Evolutionary conservation across 2,329 filamentous ascomycete genomes (phyloP).

Genomic region (Chaetoscypha palmicola): DNA sequence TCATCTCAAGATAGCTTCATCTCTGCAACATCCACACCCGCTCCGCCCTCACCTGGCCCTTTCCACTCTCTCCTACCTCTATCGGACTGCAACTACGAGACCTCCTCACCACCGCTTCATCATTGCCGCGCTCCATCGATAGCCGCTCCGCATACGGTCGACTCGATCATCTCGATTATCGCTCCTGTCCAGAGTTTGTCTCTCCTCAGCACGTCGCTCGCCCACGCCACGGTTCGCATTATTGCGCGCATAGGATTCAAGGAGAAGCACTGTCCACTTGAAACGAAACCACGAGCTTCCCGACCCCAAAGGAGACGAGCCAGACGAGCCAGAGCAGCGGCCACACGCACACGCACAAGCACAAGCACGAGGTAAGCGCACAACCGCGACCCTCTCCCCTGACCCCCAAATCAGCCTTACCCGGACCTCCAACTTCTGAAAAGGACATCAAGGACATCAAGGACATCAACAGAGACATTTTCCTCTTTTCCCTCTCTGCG

Average conservation of each 20-base stretch:
- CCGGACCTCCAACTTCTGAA: background rate
- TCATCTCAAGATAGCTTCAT: background rate
- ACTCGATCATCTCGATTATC: no score
- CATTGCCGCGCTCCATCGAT: no score
- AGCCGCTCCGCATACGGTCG: no score
- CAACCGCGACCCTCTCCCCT: background rate
- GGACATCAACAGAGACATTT: no score
- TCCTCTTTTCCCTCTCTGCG: background rate
- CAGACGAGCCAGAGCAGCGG: background rate
- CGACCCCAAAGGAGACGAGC: slow-evolving; percentile 5
- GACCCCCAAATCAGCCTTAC: slow-evolving; percentile 6
- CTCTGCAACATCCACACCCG: no score
- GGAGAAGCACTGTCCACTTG: no score
- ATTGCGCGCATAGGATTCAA: no score
- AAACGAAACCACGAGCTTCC: background rate
- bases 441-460: background rate
- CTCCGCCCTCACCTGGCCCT: no score
- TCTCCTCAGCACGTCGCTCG: background rate
- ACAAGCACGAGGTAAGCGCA: slow-evolving; percentile 1
- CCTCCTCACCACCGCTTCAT: no score
- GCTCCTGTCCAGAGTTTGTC: no score
- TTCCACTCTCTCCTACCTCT: no score
- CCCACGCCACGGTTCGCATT: no score
- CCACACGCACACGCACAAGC: background rate
- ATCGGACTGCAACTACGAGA: background rate